These are phyloP conservation scores for Veloboletus limbatus DNA, from an alignment of 1,284 basidiomycete genomes.

Conservation along the genomic window DNA sequence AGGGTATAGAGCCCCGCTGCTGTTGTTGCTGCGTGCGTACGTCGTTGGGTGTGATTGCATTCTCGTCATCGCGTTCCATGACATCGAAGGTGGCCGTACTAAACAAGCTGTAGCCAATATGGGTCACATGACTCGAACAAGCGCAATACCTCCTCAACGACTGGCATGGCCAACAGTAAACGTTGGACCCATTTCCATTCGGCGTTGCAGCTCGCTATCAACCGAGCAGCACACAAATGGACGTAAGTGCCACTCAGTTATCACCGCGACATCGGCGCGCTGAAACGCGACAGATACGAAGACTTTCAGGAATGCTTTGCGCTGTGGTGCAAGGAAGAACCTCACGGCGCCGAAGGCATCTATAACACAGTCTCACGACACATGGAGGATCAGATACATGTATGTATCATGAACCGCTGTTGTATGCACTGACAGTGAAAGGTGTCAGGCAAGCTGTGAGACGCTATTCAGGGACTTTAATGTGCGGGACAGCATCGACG, in stretches of 20 bases:
- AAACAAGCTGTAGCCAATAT: background rate
- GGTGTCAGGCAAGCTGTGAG: conserved; percentile 38
- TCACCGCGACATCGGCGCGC: background rate
- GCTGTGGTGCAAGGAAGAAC: conserved; percentile 69
- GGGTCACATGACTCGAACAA: conserved; percentile 20
- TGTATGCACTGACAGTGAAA: conserved; percentile 1
- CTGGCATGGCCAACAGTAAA: conserved; percentile 52
- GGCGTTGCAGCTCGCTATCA: conserved; percentile 70
- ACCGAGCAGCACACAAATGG: conserved; percentile 77
- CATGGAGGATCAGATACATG: conserved; percentile 63
- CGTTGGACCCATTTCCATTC: conserved; percentile 75
- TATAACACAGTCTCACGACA: conserved; percentile 67
- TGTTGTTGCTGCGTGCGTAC: conserved; percentile 18
- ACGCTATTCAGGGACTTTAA: conserved; percentile 61
- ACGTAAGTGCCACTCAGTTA: conserved; percentile 49
- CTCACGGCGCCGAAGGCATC: conserved; percentile 61
- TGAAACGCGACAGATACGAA: conserved; percentile 51
- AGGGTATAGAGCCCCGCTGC: conserved; percentile 46
- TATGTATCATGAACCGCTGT: conserved; percentile 29
- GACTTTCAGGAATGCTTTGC: conserved; percentile 78
- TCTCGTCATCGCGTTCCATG: conserved; percentile 33
- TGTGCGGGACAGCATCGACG: conserved; percentile 65
- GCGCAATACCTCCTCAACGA: background rate
- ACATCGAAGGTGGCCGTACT: conserved; percentile 11
- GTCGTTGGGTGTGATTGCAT: conserved; percentile 10